Evolutionary conservation across 768 basidiomycete genomes (phyloP), one percentile per base, ranked within the genome.

Genomic region (Lactifluus piperatus): DNA sequence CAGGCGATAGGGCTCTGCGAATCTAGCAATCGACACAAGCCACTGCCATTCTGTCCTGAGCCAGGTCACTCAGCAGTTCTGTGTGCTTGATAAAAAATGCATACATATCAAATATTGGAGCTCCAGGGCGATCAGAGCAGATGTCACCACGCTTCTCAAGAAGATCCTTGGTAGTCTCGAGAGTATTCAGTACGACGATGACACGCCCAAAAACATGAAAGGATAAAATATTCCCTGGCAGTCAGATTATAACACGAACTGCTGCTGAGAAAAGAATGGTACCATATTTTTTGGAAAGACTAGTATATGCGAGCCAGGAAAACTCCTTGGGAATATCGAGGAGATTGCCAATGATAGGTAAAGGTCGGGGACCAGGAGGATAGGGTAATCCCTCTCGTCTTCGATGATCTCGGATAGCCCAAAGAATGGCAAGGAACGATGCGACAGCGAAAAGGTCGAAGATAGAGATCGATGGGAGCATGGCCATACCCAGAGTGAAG

Each of bases 131-230:
- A 30, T 54, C 57, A 8, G 52, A 54, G 41, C 43, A 62, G 26
- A 34, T 77, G 24, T 74, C 64, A 52, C 80, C 76, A 54, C 78
- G 73, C 65, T 76, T 81, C 41, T 82, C 81, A 27, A 84, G 71
- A 27, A 84, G 68, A 57, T 78, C 80, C 10, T 72, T 71, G 36
- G 76, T 72, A 3, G 73, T 75, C 60, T 75, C 71, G 60, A 71
- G 58, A 56, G 74, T 74, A 66, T 77, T 81, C 41, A 84, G 68
- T 52, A 84, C 69, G 52, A 83, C 62, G 67, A 80, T 74, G 9
- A 75, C 73, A 54, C 76, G 76, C 24, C 77, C 74, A 22, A 83
- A 67, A 30, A 80, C 56, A 39, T 68, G 68, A 39, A 75, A 56
- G 57, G 43, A 37, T n/a, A 60, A 9, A 18, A 27, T 27, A 13